These are phyloP conservation scores for Solanum neorickii DNA, from an alignment of 257 asterid genomes.

Conservation along the genomic window DNA sequence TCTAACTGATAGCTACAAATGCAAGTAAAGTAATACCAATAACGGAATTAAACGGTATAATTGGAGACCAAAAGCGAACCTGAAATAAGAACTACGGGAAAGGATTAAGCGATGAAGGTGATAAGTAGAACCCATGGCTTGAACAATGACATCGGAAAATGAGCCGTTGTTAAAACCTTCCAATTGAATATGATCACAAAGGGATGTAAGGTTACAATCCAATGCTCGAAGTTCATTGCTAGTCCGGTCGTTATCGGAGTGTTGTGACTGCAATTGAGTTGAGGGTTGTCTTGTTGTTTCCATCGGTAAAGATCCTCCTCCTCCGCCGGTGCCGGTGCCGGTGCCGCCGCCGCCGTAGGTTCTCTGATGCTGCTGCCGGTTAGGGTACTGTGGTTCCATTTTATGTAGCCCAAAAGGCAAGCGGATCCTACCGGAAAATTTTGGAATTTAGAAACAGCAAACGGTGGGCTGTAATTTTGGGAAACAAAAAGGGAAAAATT, in stretches of 20 bases:
- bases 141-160: conserved; percentile 81
- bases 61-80: conserved; percentile 17
- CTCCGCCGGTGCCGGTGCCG: conserved; percentile 30
- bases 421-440: not conserved
- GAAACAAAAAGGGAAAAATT: not conserved
- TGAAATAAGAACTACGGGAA: conserved; percentile 90
- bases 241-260: conserved; percentile 27
- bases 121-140: conserved; percentile 71
- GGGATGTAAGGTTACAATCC: conserved; percentile 81
- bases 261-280: conserved; percentile 6
- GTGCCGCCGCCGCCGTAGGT: conserved; percentile 8
- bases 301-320: conserved; percentile 30
- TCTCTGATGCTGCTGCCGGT: conserved; percentile 18
- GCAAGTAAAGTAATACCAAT: not conserved
- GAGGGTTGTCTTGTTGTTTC: conserved; percentile 56
- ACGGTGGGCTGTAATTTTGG: not conserved
- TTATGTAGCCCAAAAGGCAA: not conserved
- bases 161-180: conserved; percentile 83
- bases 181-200: conserved; percentile 83
- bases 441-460: not conserved
- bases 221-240: conserved; percentile 38
- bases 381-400: conserved; percentile 15
- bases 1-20: not conserved
- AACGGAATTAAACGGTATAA: not conserved
- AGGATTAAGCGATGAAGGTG: conserved; percentile 87